Evolutionary conservation across 176 grass and related monocot species (phyloP).

Genomic region (Phragmites australis): DNA sequence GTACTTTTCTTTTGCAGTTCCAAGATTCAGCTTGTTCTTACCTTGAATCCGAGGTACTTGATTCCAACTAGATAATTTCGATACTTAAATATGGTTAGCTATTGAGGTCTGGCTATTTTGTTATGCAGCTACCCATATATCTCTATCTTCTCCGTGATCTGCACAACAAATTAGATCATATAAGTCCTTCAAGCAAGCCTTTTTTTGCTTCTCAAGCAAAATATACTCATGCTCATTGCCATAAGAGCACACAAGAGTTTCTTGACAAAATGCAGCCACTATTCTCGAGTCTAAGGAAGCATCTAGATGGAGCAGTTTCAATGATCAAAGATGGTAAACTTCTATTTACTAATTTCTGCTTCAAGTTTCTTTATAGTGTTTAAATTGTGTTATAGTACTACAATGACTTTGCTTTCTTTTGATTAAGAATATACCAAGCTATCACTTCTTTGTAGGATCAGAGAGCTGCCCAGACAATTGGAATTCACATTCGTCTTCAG

Average conservation of each 20-base stretch:
- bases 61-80: slow-evolving; percentile 44
- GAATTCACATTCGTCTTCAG: slow-evolving; percentile 66
- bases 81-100: slow-evolving; percentile 37
- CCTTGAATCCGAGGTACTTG: slow-evolving; percentile 75
- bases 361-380: not conserved
- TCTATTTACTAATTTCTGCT: slow-evolving; percentile 20
- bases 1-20: slow-evolving; percentile 41
- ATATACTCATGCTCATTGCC: slow-evolving; percentile 28
- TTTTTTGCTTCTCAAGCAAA: slow-evolving; percentile 50
- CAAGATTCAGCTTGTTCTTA: slow-evolving; percentile 55
- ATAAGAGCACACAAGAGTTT: slow-evolving; percentile 54
- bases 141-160: slow-evolving; percentile 84
- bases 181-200: slow-evolving; percentile 52
- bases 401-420: not conserved
- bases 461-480: slow-evolving; percentile 69
- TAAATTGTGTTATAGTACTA: slow-evolving; percentile 11
- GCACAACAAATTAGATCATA: slow-evolving; percentile 60
- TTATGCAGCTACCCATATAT: slow-evolving; percentile 72
- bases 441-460: slow-evolving; percentile 45
- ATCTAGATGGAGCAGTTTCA: slow-evolving; percentile 72
- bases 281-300: slow-evolving; percentile 66
- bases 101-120: slow-evolving; percentile 32
- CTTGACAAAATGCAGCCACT: slow-evolving; percentile 66
- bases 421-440: not conserved
- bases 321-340: slow-evolving; percentile 67